Base-by-base conservation (phyloP, 2,329 filamentous ascomycete species). In the Hymenoscyphus linearis region DNA sequence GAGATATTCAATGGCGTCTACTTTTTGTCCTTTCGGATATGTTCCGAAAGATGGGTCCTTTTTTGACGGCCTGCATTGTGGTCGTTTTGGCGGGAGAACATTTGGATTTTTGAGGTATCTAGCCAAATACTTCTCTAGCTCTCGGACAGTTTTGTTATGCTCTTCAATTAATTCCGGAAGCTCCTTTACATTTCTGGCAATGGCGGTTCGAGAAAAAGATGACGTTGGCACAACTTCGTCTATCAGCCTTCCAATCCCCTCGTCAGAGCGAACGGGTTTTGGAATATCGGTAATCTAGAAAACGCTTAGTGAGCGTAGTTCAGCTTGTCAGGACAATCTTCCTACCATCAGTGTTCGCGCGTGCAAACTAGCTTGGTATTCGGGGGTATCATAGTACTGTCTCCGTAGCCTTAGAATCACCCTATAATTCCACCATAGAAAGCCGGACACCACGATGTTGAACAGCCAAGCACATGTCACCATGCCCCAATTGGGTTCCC, bases 1-100 rank as follows among this genome's bases (percentile, higher is more conserved):
- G 59, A 96, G 80, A 70, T 96, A 98, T 65, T 96, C 91, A 70
- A 99, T 98, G 18, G 95, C 91, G 72, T 99, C 95, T 4, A 98
- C 84, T 72, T 92, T 93, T 66, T 90, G 85, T 14, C 84, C 84
- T 36, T 82, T 84, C 26, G 87, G 80, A 66, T 86, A 87, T 1
- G 83, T 84, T 53, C 74, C 76, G 67, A 85, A 87, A 0, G 85
- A 82, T 60, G 84, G 85, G 69, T 97, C 91, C 65, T 88, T 89
- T 73, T 92, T 93, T 13, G 89, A 89, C 0, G 91, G 90, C 52
- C 83, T 85, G 78, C 93, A 96, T 55, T 83, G 82, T 1, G 95
- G 95, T 36, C 95, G 84, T 22, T 84, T 85, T 0, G 88, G 69
- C 0, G 95, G 95, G 0, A 98, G 80, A 64, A 88, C 85, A 64